Evolutionary conservation across 495 filamentous ascomycete genomes (phyloP), one percentile per base, ranked within the genome.

Genomic region (Penicillium canescens): DNA sequence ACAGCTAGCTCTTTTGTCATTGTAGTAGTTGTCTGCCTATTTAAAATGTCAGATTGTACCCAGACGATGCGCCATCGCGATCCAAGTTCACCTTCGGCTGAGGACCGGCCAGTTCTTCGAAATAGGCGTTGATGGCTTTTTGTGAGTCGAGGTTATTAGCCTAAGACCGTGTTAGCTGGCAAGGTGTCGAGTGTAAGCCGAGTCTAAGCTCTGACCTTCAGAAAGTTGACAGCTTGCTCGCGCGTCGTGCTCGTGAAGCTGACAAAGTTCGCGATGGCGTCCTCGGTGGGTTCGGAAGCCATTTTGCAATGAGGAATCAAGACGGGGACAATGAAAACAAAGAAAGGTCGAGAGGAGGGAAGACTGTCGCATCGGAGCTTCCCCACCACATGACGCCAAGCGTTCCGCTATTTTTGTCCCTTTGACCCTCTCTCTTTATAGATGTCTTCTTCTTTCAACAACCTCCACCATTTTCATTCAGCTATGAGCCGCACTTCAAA

Each of bases 81-180:
- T 31, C 0, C 18, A 21, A 43, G 18, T 31, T 62, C 59, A 74
- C 68, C 70, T 75, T 52, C 43, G 57, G 41, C 38, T 66, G 64
- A 18, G 71, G 63, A 16, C 70, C 70, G n/a, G 67, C 68, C 6
- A 75, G 76, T 50, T 80, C 74, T 63, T 82, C 78, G 26, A 77
- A 76, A 52, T 73, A 82, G 7, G 77, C 78, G 59, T 81, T 80
- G 52, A 80, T 74, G 7, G 79, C 78, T 64, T 77, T 79, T 35
- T 75, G 66, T 0, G 71, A 67, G 51, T 81, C 69, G 35, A 75
- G 68, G 39, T 77, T 67, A 54, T 81, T 70, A n/a, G 73, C 76
- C 78, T 82, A 10, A n/a, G 10, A 21, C 3, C 50, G 44, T 16
- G 54, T 65, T 50, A 55, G 57, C 12, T 26, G 12, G 8, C 13